Evolutionary conservation across 176 grass and related monocot species (phyloP), one percentile per base, ranked within the genome.

Genomic region (Bothriochloa decipiens): DNA sequence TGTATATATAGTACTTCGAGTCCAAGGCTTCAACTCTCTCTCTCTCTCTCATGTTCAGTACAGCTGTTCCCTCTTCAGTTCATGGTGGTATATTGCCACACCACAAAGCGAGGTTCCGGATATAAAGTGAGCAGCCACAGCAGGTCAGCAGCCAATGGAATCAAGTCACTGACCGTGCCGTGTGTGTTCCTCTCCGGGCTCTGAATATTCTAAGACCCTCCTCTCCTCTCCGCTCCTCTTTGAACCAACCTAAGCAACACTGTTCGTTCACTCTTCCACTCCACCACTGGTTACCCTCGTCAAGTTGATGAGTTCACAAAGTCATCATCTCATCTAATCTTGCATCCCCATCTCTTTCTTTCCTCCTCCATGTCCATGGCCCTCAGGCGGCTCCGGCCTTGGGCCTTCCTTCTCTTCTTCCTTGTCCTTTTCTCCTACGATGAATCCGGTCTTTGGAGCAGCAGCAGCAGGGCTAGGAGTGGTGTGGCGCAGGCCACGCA

Each of bases 401-500:
- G 81, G 71, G 74, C 81, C 55, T 78, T 75, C 36, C 65, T 74
- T 68, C 61, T 91, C 81, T 47, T 88, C 43, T 79, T 89, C 55
- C 82, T 89, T 25, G 28, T 58, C 4, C 57, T 92, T 25, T 46
- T 69, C 76, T 81, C 42, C 69, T 70, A 39, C 46, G 79, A 67
- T 49, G 83, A 67, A 86, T 91, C 76, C 39, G 15, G 35, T 76
- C 68, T 66, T 71, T 11, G 35, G 50, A 53, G 40, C 79, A 72
- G 5, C 0, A 26, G 35, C 35, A 36, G n/a, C 3, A 61, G 58
- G n/a, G 25, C 23, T 65, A 71, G 10, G 68, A 83, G 77, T 70
- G 83, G 84, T 35, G 80, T 75, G 16, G 87, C 41, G 7, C 23
- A 80, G 83, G 87, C 83, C 83, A 76, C 85, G 28, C 16, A 89